A percentile compares a stretch with the other conserved stretches of the same genome.
phyloP scores from a whole-genome alignment of 2,329 filamentous ascomycete genomes.

The Alternaria dauci region DNA sequence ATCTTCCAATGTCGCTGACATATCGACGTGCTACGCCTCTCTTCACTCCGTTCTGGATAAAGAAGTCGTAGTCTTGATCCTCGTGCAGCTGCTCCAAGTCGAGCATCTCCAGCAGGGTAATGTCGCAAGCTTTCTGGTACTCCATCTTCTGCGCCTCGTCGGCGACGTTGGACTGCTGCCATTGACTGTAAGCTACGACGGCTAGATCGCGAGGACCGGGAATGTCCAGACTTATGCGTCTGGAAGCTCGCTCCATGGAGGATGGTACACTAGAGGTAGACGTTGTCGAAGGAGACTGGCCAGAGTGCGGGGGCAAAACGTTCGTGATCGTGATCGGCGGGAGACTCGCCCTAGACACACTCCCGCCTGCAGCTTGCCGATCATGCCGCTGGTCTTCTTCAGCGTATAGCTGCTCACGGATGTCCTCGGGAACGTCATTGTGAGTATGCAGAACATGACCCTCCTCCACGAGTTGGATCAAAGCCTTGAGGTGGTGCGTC shows the following conservation, averaged over 20 bases:
- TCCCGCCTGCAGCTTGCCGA: constrained; percentile 24
- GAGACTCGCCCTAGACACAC: constrained; percentile 18
- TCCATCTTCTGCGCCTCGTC: constrained; percentile 22
- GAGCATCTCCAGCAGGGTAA: constrained; percentile 20
- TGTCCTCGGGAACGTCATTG: constrained; percentile 40
- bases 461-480: constrained; percentile 40
- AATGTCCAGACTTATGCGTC: constrained; percentile 19
- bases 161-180: constrained; percentile 26
- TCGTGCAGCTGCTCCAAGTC: constrained; percentile 38
- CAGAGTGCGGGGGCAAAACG: constrained; percentile 21
- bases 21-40: constrained; percentile 40
- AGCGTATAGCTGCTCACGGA: constrained; percentile 45
- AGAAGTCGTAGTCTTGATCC: constrained; percentile 43
- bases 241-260: neutral
- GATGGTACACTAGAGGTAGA: neutral
- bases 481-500: constrained; percentile 39
- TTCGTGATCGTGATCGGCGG: constrained; percentile 46
- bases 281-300: constrained; percentile 5
- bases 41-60: constrained; percentile 40
- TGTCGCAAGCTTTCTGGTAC: constrained; percentile 19
- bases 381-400: constrained; percentile 42
- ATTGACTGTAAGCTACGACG: constrained; percentile 24
- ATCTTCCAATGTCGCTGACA: constrained; percentile 39
- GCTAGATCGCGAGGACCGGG: constrained; percentile 24
- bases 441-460: constrained; percentile 33